Evolutionary conservation across 495 filamentous ascomycete genomes (phyloP), one percentile per base, ranked within the genome.

Genomic region (Aspergillus panamensis): DNA sequence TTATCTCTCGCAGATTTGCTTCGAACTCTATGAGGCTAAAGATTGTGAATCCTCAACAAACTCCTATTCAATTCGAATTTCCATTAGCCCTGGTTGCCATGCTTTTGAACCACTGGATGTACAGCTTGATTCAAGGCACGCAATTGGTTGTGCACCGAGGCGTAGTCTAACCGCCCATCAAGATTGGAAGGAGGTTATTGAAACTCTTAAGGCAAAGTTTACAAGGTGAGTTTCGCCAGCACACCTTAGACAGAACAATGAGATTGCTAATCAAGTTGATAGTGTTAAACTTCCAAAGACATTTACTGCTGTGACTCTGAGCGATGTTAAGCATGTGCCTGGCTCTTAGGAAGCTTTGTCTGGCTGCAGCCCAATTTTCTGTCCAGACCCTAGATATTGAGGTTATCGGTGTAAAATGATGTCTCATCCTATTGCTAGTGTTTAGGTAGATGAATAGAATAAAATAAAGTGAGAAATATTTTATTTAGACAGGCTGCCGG

Each of bases 1-100:
- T 69, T 98, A 97, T 71, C 82, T 98, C n/a, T 92, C 88, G 29
- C 91, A 96, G 68, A 96, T 98, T 64, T 93, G 89, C 69, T 98
- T 98, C 63, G 94, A 98, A 73, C 80, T 98, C 50, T 97, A 97
- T 73, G 94, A 98, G 71, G 90, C 90, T 49, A 88, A 91, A 66
- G 90, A 93, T 60, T 84, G 84, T 50, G 84, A 87, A 35, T 81
- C 82, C 4, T 82, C 81, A 47, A 81, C 82, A 6, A 96, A 91
- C 69, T 90, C 88, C 43, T 98, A 98, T 73, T 92, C 88, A 61
- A 98, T 98, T 68, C 86, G 93, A 44, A 95, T 98, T 66, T 94
- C 91, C 14, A 91, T 98, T 66, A 92, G 87, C 55, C 95, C 95
- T 10, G 94, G 94, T 19, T 97, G 93, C 61, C 94, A 98, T 73